phyloP scores from a whole-genome alignment of 2,329 filamentous ascomycete genomes.

The Clathrospora elynae region DNA sequence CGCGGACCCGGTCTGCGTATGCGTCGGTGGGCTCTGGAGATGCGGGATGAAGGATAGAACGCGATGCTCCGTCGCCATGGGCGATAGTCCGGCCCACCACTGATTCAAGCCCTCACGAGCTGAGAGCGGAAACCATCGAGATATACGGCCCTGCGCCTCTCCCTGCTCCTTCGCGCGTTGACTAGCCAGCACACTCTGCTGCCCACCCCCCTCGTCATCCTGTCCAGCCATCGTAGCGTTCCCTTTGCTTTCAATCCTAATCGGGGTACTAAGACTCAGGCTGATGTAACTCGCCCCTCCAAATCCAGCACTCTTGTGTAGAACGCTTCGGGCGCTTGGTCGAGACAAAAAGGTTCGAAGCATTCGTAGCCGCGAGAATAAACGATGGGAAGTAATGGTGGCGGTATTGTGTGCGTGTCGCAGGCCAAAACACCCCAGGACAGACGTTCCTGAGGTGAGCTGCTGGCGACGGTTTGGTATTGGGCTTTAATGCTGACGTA shows the following conservation, averaged over 20 bases:
- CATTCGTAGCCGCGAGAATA: slow-evolving; percentile 39
- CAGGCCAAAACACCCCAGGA: slow-evolving; percentile 24
- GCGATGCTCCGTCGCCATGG: slow-evolving; percentile 81
- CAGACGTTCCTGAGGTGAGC: slow-evolving; percentile 23
- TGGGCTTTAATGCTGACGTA: too few relatives aligned
- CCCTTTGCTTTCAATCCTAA: slow-evolving; percentile 32
- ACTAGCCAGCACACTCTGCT: slow-evolving; percentile 57
- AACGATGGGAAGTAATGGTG: slow-evolving; percentile 44
- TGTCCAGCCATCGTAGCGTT: slow-evolving; percentile 39
- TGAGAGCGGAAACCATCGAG: slow-evolving; percentile 76
- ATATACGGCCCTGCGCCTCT: slow-evolving; percentile 39
- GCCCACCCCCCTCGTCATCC: slow-evolving; percentile 37
- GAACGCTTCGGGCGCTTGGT: slow-evolving; percentile 26
- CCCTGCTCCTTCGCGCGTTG: slow-evolving; percentile 52
- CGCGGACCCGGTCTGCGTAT: slow-evolving; percentile 65
- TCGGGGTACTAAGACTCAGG: slow-evolving; percentile 36
- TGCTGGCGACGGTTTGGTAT: slow-evolving; percentile 24
- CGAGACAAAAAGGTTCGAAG: slow-evolving; percentile 38
- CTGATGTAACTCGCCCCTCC: slow-evolving; percentile 41
- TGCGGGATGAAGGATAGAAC: slow-evolving; percentile 87
- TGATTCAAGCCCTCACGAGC: slow-evolving; percentile 80
- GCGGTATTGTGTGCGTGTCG: slow-evolving; percentile 24
- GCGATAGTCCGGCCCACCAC: slow-evolving; percentile 84
- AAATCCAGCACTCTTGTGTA: slow-evolving; percentile 39
- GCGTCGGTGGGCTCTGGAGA: slow-evolving; percentile 72